Conservation (phyloP, 805 yeast species). For the Saccharomycodes ludwigii region DNA sequence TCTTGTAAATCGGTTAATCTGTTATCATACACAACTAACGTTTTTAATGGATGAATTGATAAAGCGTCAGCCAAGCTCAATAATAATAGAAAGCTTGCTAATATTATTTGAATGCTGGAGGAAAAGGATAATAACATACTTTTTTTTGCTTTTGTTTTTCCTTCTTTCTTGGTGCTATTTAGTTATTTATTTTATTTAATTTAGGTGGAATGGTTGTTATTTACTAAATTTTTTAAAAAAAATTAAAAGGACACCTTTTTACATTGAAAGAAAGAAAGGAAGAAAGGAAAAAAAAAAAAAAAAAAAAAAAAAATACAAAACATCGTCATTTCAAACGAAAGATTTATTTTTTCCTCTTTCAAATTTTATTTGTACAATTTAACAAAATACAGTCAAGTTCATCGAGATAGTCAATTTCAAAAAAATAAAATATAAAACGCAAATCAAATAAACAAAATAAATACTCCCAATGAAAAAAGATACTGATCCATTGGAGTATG, state of each 20-base stretch:
- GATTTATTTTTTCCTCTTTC: too few relatives aligned
- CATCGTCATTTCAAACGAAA: too few relatives aligned
- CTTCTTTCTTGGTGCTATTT: slow-evolving; percentile 2
- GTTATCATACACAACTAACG: slow-evolving; percentile 24
- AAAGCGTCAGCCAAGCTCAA: slow-evolving; percentile 6
- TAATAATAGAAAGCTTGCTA: not conserved
- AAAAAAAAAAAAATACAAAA: too few relatives aligned
- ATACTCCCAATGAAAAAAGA: not conserved
- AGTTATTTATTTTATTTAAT: not conserved
- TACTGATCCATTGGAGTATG: too few relatives aligned
- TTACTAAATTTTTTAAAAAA: too few relatives aligned
- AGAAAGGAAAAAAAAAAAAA: not conserved
- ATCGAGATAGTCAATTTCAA: too few relatives aligned
- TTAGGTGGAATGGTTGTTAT: too few relatives aligned
- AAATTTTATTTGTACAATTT: too few relatives aligned
- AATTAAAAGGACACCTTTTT: too few relatives aligned
- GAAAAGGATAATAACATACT: not conserved
- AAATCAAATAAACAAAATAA: too few relatives aligned
- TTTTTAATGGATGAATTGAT: slow-evolving; percentile 16
- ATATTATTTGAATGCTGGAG: not conserved
- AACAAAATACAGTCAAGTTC: too few relatives aligned
- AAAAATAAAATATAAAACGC: too few relatives aligned
- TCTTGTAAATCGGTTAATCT: slow-evolving; percentile 16
- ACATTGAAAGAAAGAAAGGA: slow-evolving; percentile 16
- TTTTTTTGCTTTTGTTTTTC: not conserved